A percentile compares a stretch with the other conserved stretches of the same genome.
Evolutionary conservation across 164 flowering plant species (phyloP).

Genomic region (Taxillus chinensis): DNA sequence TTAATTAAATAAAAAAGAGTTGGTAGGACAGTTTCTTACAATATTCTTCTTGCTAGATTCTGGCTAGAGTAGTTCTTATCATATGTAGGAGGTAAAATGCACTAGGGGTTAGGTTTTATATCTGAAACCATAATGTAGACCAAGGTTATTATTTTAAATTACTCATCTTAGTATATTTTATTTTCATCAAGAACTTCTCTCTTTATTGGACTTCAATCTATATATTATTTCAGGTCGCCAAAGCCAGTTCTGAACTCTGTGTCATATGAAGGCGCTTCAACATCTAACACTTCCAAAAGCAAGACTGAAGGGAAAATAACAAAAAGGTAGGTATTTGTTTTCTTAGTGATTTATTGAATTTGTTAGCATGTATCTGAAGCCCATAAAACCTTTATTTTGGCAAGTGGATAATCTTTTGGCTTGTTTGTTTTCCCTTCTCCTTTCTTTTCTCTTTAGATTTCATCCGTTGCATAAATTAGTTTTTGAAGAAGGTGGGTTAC

Average conservation of each 20-base stretch:
- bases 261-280: constrained; percentile 14
- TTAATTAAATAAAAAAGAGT: too few relatives aligned
- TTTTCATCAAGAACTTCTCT: background rate
- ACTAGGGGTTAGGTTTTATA: too few relatives aligned
- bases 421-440: background rate
- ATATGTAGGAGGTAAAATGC: too few relatives aligned
- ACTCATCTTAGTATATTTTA: too few relatives aligned
- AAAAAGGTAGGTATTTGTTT: constrained; percentile 21
- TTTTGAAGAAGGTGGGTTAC: background rate
- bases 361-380: background rate
- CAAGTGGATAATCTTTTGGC: too few relatives aligned
- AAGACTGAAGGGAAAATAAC: constrained; percentile 13
- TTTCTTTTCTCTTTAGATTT: background rate
- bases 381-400: too few relatives aligned
- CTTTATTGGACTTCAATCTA: background rate
- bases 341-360: background rate
- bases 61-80: too few relatives aligned
- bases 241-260: constrained; percentile 7
- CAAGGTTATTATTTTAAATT: too few relatives aligned
- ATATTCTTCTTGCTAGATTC: too few relatives aligned
- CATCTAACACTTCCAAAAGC: constrained; percentile 7
- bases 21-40: too few relatives aligned
- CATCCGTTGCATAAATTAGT: constrained; percentile 1
- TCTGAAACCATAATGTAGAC: too few relatives aligned
- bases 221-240: constrained; percentile 11